Percentiles rank a stretch among this genome's conserved stretches.
These are phyloP conservation scores for Hortaea sp. DNA, from an alignment of 2,329 filamentous ascomycete genomes.

Conservation along the genomic window DNA sequence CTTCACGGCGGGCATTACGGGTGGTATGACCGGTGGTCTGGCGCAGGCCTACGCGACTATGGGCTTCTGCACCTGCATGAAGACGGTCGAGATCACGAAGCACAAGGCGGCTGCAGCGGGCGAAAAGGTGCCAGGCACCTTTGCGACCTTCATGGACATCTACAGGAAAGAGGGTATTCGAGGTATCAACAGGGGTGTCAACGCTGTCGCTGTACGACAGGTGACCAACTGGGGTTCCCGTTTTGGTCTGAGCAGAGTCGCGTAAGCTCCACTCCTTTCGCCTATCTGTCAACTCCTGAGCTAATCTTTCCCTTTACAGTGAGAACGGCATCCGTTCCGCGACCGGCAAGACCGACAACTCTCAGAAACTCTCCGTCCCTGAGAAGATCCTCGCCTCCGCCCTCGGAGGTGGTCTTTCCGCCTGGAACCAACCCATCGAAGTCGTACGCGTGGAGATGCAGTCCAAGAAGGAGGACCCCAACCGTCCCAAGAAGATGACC, in stretches of 20 bases:
- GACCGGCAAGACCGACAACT: slow-evolving; percentile 63
- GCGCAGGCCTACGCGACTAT: slow-evolving; percentile 98
- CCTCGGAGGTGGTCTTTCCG: slow-evolving; percentile 84
- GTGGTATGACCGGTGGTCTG: slow-evolving; percentile 88
- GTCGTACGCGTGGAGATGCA: slow-evolving; percentile 99
- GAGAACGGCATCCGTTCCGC: slow-evolving; percentile 74
- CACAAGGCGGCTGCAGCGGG: slow-evolving; percentile 82
- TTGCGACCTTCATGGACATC: slow-evolving; percentile 93
- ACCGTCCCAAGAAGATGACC: slow-evolving; percentile 98
- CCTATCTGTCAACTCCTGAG: not conserved
- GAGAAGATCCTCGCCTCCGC: slow-evolving; percentile 87
- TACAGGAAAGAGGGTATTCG: slow-evolving; percentile 87
- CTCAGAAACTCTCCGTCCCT: slow-evolving; percentile 62
- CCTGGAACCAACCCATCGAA: slow-evolving; percentile 99
- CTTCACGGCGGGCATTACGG: slow-evolving; percentile 79
- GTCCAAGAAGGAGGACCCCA: slow-evolving; percentile 95
- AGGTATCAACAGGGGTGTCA: slow-evolving; percentile 98
- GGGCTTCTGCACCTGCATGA: slow-evolving; percentile 99
- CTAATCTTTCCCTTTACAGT: slow-evolving; percentile 9
- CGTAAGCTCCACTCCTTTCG: slow-evolving; percentile 27
- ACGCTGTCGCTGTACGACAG: slow-evolving; percentile 95
- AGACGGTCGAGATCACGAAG: slow-evolving; percentile 99
- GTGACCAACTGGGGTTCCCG: slow-evolving; percentile 99
- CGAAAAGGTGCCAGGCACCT: slow-evolving; percentile 78
- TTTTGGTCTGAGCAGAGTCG: slow-evolving; percentile 86